phyloP scores from a whole-genome alignment of 805 yeast species.

The Debaryomyces castellii region DNA sequence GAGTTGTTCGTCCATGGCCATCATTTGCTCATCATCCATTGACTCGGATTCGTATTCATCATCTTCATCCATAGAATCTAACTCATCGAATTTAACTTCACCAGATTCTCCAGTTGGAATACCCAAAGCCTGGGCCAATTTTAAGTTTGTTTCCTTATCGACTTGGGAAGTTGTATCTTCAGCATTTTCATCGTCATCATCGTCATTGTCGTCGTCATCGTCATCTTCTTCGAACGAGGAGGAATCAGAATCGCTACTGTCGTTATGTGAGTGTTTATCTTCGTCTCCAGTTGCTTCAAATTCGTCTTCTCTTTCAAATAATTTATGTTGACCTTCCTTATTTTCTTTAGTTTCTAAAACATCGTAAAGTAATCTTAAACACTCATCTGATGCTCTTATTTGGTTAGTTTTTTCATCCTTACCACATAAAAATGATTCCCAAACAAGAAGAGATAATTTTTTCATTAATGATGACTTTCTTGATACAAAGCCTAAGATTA shows the following conservation, averaged over 20 bases:
- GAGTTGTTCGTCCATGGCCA: conserved; percentile 84
- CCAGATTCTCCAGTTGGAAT: conserved; percentile 48
- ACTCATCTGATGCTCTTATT: conserved; percentile 25
- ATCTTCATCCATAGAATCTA: conserved; percentile 38
- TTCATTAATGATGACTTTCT: conserved; percentile 36
- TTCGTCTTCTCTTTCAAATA: conserved; percentile 64
- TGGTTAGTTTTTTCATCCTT: conserved; percentile 23
- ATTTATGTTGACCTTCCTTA: conserved; percentile 70
- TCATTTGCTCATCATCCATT: conserved; percentile 96
- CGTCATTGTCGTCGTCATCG: conserved; percentile 14
- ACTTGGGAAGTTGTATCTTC: conserved; percentile 17
- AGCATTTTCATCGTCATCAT: conserved; percentile 9
- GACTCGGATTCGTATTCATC: conserved; percentile 65
- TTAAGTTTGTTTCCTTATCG: conserved; percentile 52
- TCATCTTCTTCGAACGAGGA: conserved; percentile 16
- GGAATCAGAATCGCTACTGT: conserved; percentile 14
- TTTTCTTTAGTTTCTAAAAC: conserved; percentile 63
- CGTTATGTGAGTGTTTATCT: conserved; percentile 2
- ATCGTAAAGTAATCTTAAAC: conserved; percentile 36
- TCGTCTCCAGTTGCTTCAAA: conserved; percentile 22
- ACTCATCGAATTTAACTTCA: conserved; percentile 43
- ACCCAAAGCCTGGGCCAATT: conserved; percentile 71
- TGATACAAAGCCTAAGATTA: conserved; percentile 44
- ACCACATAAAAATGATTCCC: conserved; percentile 41
- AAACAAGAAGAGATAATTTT: conserved; percentile 36